phyloP scores from a whole-genome alignment of 129 eudicot species.

The Helichrysum umbraculigerum region DNA sequence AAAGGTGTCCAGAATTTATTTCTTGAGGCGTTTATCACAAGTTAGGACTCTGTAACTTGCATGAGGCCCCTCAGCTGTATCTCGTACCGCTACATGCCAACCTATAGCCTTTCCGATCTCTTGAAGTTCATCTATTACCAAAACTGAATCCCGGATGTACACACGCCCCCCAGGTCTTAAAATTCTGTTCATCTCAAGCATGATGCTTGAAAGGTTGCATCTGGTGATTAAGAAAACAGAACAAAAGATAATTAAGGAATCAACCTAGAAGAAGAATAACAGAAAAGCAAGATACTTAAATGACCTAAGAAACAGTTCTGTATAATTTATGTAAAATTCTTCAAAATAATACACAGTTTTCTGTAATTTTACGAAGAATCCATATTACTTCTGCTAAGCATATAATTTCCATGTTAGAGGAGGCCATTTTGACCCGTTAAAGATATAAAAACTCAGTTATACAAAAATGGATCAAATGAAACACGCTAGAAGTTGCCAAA shows the following conservation, averaged over 20 bases:
- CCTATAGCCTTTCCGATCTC: slow-evolving; percentile 82
- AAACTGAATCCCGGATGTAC: slow-evolving; percentile 73
- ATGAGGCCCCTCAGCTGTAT: slow-evolving; percentile 93
- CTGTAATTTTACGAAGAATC: not conserved
- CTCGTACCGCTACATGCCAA: slow-evolving; percentile 66
- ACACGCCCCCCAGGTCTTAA: slow-evolving; percentile 94
- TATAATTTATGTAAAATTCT: not conserved
- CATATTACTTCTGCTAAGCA: not conserved
- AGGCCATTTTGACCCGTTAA: no score
- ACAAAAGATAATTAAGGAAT: not conserved
- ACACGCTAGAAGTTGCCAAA: no score
- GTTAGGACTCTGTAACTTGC: slow-evolving; percentile 75
- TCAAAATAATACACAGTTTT: not conserved
- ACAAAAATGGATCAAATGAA: no score
- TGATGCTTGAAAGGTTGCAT: slow-evolving; percentile 75
- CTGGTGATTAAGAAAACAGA: slow-evolving; percentile 40
- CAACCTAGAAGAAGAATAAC: no score
- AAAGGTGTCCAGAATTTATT: not conserved
- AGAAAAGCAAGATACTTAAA: no score
- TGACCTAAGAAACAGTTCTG: no score
- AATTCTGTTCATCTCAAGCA: slow-evolving; percentile 96
- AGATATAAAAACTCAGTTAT: no score
- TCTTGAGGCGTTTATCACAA: slow-evolving; percentile 60
- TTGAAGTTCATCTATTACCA: slow-evolving; percentile 78
- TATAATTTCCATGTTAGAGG: no score